Base-by-base conservation (phyloP, 345 rosid species). In the Eucalyptus pumila region DNA sequence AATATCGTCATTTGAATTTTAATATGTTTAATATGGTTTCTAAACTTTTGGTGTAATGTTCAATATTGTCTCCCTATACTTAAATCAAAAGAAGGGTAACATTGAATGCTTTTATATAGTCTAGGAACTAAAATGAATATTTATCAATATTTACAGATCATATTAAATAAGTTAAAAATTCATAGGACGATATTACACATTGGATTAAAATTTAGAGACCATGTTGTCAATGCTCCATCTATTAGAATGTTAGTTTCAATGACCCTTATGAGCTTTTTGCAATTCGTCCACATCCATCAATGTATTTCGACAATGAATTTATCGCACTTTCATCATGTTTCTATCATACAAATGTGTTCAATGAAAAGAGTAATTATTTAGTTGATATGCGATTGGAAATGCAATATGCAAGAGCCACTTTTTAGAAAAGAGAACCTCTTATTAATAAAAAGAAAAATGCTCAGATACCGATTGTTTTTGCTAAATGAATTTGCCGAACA, bases 101-200 rank as follows among this genome's bases (percentile, higher is more conserved):
- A 56, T 24, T 56, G 13, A 26, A 56, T 56, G 14, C 4, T 56
- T 24, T 56, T 9, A 26, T 56, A 5, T 56, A 24, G 9, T 56
- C 6, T 56, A 56, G 30, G 62, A 26, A 56, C 30, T 23, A 56
- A 56, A 56, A 56, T 24, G 6, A 24, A 56, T 26, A 56, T 56
- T 56, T 4, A 56, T 56, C 62, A 5, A 56, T 6, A 6, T 24
- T 56, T 26, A 0, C 0, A 23, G 0, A 23, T 56, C 27, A 23
- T 23, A 23, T 23, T 23, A 56, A 56, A 56, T 21, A 56, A 21
- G 27, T 56, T 23, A 56, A 56, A 23, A 21, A 56, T 21, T 8
- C 1, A 23, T 48, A 11, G 12, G 12, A 23, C 3, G 3, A 56
- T 21, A 23, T 56, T 23, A 8, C 2, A 56, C 1, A 23, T 56